phyloP scores from a whole-genome alignment of 306 rosid genomes.

The Trifolium dubium region DNA sequence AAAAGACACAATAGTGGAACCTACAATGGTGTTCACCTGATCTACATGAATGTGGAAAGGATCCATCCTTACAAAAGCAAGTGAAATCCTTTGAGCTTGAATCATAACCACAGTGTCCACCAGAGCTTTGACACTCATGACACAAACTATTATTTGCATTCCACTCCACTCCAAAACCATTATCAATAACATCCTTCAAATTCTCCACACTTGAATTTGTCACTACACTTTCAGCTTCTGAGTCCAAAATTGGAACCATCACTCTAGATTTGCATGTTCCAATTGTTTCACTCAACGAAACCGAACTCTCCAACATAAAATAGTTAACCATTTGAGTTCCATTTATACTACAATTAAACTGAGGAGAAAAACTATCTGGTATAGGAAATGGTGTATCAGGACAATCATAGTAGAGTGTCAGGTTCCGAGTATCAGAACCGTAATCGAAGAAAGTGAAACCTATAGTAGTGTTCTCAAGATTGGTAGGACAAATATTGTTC shows the following conservation, averaged over 20 bases:
- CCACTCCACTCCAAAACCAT: slow-evolving; percentile 61
- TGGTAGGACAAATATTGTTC: slow-evolving; percentile 46
- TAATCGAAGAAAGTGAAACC: slow-evolving; percentile 31
- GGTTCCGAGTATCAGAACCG: slow-evolving; percentile 21
- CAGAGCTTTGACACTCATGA: slow-evolving; percentile 44
- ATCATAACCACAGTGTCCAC: slow-evolving; percentile 59
- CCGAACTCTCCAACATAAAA: slow-evolving; percentile 5
- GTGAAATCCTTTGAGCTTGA: slow-evolving; percentile 43
- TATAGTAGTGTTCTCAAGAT: slow-evolving; percentile 33
- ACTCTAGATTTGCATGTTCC: slow-evolving; percentile 44
- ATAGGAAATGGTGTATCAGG: not conserved
- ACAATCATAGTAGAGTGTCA: slow-evolving; percentile 56
- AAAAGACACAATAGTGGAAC: not conserved
- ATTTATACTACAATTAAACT: slow-evolving; percentile 48
- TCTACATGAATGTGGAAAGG: slow-evolving; percentile 42
- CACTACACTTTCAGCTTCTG: slow-evolving; percentile 30
- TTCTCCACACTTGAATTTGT: slow-evolving; percentile 8
- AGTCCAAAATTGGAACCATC: slow-evolving; percentile 38
- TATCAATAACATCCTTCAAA: slow-evolving; percentile 42
- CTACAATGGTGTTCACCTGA: slow-evolving; percentile 43
- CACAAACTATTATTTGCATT: slow-evolving; percentile 49
- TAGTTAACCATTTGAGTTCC: slow-evolving; percentile 30
- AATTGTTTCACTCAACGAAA: not conserved
- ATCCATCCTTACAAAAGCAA: slow-evolving; percentile 59
- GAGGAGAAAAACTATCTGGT: not conserved